Conservation (phyloP, 2,329 filamentous ascomycete species). For the Metarhizium album region DNA sequence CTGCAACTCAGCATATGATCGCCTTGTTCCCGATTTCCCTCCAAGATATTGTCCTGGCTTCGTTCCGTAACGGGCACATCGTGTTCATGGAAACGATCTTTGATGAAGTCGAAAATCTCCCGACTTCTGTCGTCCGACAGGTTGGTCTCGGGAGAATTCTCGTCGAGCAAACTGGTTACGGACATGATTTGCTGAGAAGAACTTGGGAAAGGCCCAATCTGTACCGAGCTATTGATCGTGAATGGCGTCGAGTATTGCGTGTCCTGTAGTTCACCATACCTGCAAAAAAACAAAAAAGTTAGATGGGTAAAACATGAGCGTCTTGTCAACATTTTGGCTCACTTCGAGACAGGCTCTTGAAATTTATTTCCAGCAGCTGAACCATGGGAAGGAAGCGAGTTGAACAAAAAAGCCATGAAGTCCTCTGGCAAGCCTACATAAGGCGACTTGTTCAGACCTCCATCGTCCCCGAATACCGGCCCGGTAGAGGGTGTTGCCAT, state of each 20-base stretch:
- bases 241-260: slow-evolving; percentile 34
- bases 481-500: slow-evolving; percentile 58
- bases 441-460: slow-evolving; percentile 69
- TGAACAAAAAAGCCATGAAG: slow-evolving; percentile 78
- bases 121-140: slow-evolving; percentile 82
- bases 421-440: slow-evolving; percentile 77
- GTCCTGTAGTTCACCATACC: slow-evolving; percentile 40
- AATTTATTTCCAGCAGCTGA: slow-evolving; percentile 20
- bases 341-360: slow-evolving; percentile 32
- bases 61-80: slow-evolving; percentile 63
- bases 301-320: slow-evolving; percentile 9
- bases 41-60: slow-evolving; percentile 65
- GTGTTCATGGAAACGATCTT: slow-evolving; percentile 69
- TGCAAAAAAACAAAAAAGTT: slow-evolving; percentile 18
- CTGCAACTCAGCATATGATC: slow-evolving; percentile 65
- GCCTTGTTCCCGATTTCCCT: slow-evolving; percentile 61
- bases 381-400: slow-evolving; percentile 24
- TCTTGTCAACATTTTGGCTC: not conserved
- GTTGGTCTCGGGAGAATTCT: slow-evolving; percentile 65
- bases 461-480: slow-evolving; percentile 78
- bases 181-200: slow-evolving; percentile 74
- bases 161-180: slow-evolving; percentile 74
- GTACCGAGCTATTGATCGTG: slow-evolving; percentile 34
- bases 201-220: slow-evolving; percentile 47
- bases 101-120: slow-evolving; percentile 74